A percentile compares a stretch with the other conserved stretches of the same genome.
These are phyloP conservation scores for Ascochyta clinopodiicola DNA, from an alignment of 2,329 filamentous ascomycete species.

Conservation along the genomic window DNA sequence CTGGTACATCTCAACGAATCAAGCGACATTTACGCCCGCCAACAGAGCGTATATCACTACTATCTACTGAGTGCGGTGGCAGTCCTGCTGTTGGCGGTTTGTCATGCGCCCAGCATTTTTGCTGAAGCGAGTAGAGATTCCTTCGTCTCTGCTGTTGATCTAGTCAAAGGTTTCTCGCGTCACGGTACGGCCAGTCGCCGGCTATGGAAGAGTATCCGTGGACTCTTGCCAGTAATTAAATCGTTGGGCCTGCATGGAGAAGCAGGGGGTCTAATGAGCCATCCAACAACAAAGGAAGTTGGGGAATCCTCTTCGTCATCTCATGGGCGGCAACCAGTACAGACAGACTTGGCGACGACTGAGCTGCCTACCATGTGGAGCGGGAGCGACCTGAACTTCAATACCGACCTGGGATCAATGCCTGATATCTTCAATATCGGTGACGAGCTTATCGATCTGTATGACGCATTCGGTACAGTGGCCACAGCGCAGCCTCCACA, in stretches of 20 bases:
- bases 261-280: not conserved
- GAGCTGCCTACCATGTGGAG: slow-evolving; percentile 7
- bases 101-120: slow-evolving; percentile 27
- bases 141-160: slow-evolving; percentile 26
- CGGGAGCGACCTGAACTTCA: slow-evolving; percentile 1
- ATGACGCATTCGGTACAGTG: slow-evolving; percentile 18
- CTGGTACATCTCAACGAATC: slow-evolving; percentile 27
- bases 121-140: slow-evolving; percentile 24
- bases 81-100: slow-evolving; percentile 26
- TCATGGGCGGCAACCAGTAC: not conserved
- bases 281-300: not conserved
- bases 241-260: slow-evolving; percentile 16
- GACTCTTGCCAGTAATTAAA: slow-evolving; percentile 24
- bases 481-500: slow-evolving; percentile 1
- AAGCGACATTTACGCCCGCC: slow-evolving; percentile 28
- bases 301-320: not conserved
- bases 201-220: slow-evolving; percentile 30
- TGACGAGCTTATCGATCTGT: slow-evolving; percentile 18
- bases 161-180: slow-evolving; percentile 29
- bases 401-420: slow-evolving; percentile 10
- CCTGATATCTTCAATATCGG: slow-evolving; percentile 24
- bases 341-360: not conserved
- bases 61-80: slow-evolving; percentile 29
- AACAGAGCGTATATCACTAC: slow-evolving; percentile 29
- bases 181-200: slow-evolving; percentile 26